Conservation (phyloP, 176 grass and related monocot genomes). For the Avena eriantha region DNA sequence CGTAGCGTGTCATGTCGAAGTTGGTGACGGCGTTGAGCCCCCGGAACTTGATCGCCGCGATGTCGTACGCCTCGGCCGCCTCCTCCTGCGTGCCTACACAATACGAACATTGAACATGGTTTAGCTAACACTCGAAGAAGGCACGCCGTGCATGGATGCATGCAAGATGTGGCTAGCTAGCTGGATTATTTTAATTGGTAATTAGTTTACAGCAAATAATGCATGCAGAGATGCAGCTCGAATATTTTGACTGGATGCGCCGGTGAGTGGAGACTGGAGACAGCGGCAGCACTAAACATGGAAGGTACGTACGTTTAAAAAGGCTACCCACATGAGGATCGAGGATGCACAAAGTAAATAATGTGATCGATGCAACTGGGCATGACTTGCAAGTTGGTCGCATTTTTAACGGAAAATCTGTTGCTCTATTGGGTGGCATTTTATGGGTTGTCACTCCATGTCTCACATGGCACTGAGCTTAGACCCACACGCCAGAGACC, state of each 20-base stretch:
- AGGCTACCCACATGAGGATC: constrained; percentile 31
- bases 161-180: constrained; percentile 25
- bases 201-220: neutral
- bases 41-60: constrained; percentile 86
- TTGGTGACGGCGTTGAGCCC: constrained; percentile 85
- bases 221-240: constrained; percentile 10
- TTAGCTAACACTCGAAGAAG: too few relatives aligned
- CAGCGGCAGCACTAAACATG: constrained; percentile 56
- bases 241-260: constrained; percentile 59
- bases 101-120: neutral
- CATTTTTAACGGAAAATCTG: constrained; percentile 9
- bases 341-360: constrained; percentile 28
- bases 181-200: neutral
- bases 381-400: constrained; percentile 34
- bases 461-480: neutral
- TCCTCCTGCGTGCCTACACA: constrained; percentile 77
- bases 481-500: neutral
- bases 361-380: constrained; percentile 33
- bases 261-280: constrained; percentile 53
- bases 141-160: neutral
- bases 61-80: constrained; percentile 86
- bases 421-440: neutral
- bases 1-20: constrained; percentile 93
- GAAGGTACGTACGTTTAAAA: constrained; percentile 28
- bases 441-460: constrained; percentile 5